Evolutionary conservation across 176 grass and related monocot genomes (phyloP).

Genomic region (Oropetium thomaeum): DNA sequence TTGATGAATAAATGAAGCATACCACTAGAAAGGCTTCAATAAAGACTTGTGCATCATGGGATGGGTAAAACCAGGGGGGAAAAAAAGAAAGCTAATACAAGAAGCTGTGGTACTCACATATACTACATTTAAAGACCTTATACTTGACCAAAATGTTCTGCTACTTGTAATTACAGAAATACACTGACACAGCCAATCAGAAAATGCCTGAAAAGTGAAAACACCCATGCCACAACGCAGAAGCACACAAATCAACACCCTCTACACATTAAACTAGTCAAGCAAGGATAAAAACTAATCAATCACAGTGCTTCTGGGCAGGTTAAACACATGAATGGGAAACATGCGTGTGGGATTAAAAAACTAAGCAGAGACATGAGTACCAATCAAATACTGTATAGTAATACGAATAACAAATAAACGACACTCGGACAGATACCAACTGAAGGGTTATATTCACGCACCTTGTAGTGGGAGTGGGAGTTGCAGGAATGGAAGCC

Average conservation of each 20-base stretch:
- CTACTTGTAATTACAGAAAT: not conserved
- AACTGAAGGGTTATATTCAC: not conserved
- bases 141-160: not conserved
- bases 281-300: not conserved
- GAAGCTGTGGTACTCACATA: not conserved
- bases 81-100: no score
- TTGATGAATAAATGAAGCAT: not conserved
- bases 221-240: conserved; percentile 18
- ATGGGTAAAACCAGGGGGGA: conserved; percentile 2
- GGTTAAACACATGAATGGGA: not conserved
- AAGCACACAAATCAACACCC: not conserved
- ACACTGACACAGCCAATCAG: not conserved
- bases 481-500: not conserved
- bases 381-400: conserved; percentile 5
- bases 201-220: not conserved
- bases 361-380: conserved; percentile 9
- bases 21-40: not conserved
- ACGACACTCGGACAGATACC: no score
- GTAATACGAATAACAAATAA: no score
- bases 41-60: not conserved
- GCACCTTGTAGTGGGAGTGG: conserved; percentile 39
- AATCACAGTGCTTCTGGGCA: not conserved
- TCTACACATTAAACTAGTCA: conserved; percentile 14
- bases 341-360: not conserved
- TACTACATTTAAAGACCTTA: not conserved